A percentile compares a stretch with the other conserved stretches of the same genome.
Evolutionary conservation across 2,329 filamentous ascomycete species (phyloP).

Genomic region (Diaporthe citrichinensis): DNA sequence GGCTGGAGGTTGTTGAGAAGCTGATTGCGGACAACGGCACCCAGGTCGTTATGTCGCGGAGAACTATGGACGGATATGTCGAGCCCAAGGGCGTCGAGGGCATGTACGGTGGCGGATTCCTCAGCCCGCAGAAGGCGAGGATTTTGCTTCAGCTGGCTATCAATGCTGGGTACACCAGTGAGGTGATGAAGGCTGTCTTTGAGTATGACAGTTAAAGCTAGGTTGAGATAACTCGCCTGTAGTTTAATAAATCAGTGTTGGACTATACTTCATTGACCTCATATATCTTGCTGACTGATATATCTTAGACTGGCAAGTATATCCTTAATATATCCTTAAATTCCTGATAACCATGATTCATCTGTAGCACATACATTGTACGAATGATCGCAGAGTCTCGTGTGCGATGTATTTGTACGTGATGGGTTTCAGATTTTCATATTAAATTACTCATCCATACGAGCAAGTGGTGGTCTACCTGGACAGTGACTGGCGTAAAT

Average conservation of each 20-base stretch:
- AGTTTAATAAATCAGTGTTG: background rate
- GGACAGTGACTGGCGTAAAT: no score
- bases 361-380: no score
- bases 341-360: no score
- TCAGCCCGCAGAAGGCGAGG: slow-evolving; percentile 69
- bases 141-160: slow-evolving; percentile 63
- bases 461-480: no score
- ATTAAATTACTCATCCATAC: no score
- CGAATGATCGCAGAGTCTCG: no score
- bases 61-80: slow-evolving; percentile 68
- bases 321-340: no score
- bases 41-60: slow-evolving; percentile 65
- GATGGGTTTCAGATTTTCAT: no score
- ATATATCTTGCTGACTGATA: no score
- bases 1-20: slow-evolving; percentile 56
- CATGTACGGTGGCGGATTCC: slow-evolving; percentile 62
- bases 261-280: no score
- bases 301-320: no score
- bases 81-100: slow-evolving; percentile 49
- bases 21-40: slow-evolving; percentile 61
- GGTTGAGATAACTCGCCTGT: background rate
- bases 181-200: slow-evolving; percentile 33
- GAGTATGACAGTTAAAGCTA: slow-evolving; percentile 30
- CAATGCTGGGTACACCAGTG: slow-evolving; percentile 45
- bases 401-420: no score